Evolutionary conservation across 192 early-diverging fungal species (phyloP), one percentile per base, ranked within the genome.

Genomic region (Umbelopsis vinacea): DNA sequence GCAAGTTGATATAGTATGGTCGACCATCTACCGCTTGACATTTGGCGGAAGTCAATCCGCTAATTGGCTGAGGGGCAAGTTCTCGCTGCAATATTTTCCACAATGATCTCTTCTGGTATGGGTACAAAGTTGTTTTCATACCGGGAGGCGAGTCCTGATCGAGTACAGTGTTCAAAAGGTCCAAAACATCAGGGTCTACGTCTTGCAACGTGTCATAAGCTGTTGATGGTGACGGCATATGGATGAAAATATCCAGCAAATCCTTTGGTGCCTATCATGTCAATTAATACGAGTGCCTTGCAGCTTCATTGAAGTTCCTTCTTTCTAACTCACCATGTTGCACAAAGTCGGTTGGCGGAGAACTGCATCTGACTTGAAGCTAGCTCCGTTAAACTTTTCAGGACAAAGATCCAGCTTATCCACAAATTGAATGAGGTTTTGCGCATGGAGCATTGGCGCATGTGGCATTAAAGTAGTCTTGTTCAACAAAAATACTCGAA

Each of bases 1-100:
- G 35, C 26, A 45, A 72, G 26, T 81, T 53, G 23, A 84, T 53
- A 48, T 73, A 89, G 69, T 82, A 85, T 0, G 52, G 22, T 29
- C 55, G 48, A 7, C 60, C 48, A 33, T 83, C 70, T n/a, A 81
- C 75, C 6, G 81, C 78, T 10, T 71, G 55, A 19, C 85, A 46
- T 0, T 84, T 74, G 2, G 77, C 69, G 12, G 83, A 68, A 24
- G 73, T 45, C 19, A 89, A 88, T 15, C 85, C 84, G 6, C 86
- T 68, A 26, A 90, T 79, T 17, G 77, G 67, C 26, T 86, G 81
- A 3, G 90, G 90, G 38, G 81, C 74, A 6, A 88, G 78, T 70
- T 93, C 92, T 46, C 91, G 85, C 46, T 87, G 85, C 8, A 93
- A 70, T 67, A 93, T 88, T 63, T 91, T 92, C 86, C 88, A 92